Evolutionary conservation across 2,329 filamentous ascomycete genomes (phyloP).

Genomic region (Tolypocladium tropicale): DNA sequence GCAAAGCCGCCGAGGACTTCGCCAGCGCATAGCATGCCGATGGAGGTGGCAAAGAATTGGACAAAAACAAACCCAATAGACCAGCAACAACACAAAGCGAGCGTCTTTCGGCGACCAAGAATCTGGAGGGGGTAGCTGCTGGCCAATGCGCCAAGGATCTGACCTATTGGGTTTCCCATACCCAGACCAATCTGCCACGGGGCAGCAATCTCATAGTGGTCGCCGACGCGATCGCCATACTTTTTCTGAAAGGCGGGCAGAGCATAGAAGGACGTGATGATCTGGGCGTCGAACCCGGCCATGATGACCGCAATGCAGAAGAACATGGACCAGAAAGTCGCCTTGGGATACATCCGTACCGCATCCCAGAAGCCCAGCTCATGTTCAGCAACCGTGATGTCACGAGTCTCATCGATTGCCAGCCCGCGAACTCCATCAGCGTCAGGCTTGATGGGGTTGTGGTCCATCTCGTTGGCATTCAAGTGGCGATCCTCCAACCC

Average conservation of each 20-base stretch:
- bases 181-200: constrained; percentile 36
- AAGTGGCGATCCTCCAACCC: too few species aligned
- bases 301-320: constrained; percentile 52
- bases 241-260: constrained; percentile 43
- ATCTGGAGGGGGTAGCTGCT: constrained; percentile 32
- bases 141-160: constrained; percentile 43
- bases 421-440: background rate
- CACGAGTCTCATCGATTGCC: background rate
- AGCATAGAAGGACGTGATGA: constrained; percentile 52
- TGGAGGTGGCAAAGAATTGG: constrained; percentile 20
- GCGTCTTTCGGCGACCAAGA: constrained; percentile 32
- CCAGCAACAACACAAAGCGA: constrained; percentile 34
- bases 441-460: background rate
- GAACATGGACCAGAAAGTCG: constrained; percentile 45
- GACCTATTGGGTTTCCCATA: constrained; percentile 46
- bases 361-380: constrained; percentile 28
- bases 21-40: constrained; percentile 30
- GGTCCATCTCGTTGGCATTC: too few species aligned
- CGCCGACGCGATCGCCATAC: constrained; percentile 21
- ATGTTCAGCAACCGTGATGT: constrained; percentile 21
- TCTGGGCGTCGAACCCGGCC: constrained; percentile 54
- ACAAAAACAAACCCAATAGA: constrained; percentile 19
- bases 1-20: constrained; percentile 34
- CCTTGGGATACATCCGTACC: constrained; percentile 31
- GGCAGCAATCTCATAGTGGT: constrained; percentile 26